These are phyloP conservation scores for Solanum etuberosum DNA, from an alignment of 257 asterid genomes.

Conservation along the genomic window DNA sequence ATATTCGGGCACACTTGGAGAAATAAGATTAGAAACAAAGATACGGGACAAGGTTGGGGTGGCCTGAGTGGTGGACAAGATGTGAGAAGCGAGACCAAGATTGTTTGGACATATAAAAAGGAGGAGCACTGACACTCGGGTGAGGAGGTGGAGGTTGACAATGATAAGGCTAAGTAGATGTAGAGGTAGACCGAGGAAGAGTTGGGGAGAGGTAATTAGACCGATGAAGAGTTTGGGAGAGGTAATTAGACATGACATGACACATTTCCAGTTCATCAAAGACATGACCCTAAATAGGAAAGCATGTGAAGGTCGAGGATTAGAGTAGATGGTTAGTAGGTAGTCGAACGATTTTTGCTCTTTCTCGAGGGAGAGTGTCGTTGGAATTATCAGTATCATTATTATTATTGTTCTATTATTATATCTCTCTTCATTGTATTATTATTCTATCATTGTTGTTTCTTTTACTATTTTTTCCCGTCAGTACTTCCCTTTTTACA, in stretches of 20 bases:
- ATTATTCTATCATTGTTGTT: neutral
- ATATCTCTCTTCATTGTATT: neutral
- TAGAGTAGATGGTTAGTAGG: neutral
- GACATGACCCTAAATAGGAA: neutral
- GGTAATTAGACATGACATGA: neutral
- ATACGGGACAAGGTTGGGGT: neutral
- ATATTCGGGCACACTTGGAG: neutral
- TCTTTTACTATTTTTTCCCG: neutral
- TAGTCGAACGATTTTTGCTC: neutral
- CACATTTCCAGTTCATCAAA: neutral
- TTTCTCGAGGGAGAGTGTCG: neutral
- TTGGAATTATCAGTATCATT: neutral
- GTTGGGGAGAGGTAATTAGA: neutral
- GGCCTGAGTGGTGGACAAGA: neutral
- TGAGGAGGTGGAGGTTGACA: neutral
- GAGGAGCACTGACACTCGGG: neutral
- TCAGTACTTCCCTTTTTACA: neutral
- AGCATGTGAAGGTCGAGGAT: neutral
- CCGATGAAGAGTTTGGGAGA: neutral
- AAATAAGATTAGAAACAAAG: neutral
- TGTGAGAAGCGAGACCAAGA: neutral
- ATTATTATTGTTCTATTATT: neutral
- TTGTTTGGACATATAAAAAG: neutral
- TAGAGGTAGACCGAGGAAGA: neutral
- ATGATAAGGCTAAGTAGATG: neutral